Evolutionary conservation across 2,329 filamentous ascomycete species (phyloP).

Genomic region (Penicillium sp.): DNA sequence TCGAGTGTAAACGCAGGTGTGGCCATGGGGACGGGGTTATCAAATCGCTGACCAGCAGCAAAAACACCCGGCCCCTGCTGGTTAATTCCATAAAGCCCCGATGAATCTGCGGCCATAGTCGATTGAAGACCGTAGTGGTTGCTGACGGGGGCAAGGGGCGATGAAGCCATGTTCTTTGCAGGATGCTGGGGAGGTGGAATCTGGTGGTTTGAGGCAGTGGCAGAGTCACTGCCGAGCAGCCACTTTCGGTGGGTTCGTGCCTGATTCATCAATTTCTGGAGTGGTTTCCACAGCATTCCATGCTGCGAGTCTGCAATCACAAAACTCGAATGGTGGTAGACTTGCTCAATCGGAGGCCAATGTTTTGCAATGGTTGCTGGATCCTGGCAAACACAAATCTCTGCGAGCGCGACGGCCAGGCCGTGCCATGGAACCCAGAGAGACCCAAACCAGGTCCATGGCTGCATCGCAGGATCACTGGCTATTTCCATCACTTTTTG

Average conservation of each 20-base stretch:
- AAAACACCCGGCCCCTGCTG: not conserved
- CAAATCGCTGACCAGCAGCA: constrained; percentile 5
- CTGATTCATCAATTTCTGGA: constrained; percentile 27
- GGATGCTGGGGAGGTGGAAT: not conserved
- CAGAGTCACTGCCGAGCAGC: constrained; percentile 4
- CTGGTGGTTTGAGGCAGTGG: constrained; percentile 1
- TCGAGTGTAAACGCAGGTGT: constrained; percentile 6
- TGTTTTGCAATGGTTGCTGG: constrained; percentile 15
- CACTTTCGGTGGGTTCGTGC: constrained; percentile 15
- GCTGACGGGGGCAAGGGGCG: not conserved
- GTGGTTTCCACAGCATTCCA: constrained; percentile 27
- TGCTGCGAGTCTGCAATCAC: constrained; percentile 24
- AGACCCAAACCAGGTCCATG: constrained; percentile 25
- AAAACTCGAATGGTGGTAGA: constrained; percentile 18
- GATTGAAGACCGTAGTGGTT: not conserved
- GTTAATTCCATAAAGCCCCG: not conserved
- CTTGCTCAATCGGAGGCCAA: constrained; percentile 22
- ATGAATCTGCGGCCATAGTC: not conserved
- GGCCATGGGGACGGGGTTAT: constrained; percentile 2
- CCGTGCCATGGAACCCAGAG: constrained; percentile 31
- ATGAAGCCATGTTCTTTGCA: not conserved
- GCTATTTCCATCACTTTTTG: constrained; percentile 15
- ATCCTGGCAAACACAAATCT: constrained; percentile 27
- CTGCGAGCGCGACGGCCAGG: constrained; percentile 27
- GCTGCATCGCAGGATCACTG: constrained; percentile 14